These are phyloP conservation scores for Fagus crenata DNA, from an alignment of 306 rosid genomes.

Conservation along the genomic window DNA sequence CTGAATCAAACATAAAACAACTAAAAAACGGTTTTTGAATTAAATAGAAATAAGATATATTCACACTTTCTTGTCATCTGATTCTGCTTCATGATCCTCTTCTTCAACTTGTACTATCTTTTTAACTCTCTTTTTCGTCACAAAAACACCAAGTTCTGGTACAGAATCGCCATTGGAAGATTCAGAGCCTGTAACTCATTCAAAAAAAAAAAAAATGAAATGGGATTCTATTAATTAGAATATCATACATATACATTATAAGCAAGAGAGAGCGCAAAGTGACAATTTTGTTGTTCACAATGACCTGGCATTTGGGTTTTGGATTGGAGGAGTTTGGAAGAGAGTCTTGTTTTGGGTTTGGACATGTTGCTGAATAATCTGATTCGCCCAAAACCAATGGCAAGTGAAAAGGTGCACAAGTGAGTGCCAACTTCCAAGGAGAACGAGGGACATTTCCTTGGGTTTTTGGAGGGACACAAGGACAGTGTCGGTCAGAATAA, in stretches of 20 bases:
- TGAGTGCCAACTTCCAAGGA: no score
- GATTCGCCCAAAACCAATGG: slow-evolving; percentile 17
- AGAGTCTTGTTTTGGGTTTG: slow-evolving; percentile 12
- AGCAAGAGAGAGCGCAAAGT: no score
- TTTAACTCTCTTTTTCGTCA: slow-evolving; percentile 58
- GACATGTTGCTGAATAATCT: slow-evolving; percentile 28
- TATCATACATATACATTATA: neutral
- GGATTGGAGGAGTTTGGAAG: slow-evolving; percentile 20
- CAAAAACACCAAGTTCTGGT: slow-evolving; percentile 60
- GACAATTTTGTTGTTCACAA: neutral
- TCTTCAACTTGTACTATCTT: slow-evolving; percentile 27
- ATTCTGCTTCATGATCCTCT: slow-evolving; percentile 13
- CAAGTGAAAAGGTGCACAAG: neutral
- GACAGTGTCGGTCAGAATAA: neutral
- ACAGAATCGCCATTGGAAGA: slow-evolving; percentile 38
- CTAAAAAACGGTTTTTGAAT: neutral
- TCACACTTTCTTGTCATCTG: slow-evolving; percentile 40
- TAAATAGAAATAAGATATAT: neutral
- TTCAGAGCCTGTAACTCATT: slow-evolving; percentile 28
- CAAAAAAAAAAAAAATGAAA: neutral
- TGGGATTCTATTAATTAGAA: neutral
- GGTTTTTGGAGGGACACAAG: slow-evolving; percentile 22
- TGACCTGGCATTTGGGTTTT: neutral
- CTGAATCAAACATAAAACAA: neutral
- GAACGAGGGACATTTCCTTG: slow-evolving; percentile 7